Percentiles rank a stretch among this genome's conserved stretches.
These are phyloP conservation scores for Mercurialis annua DNA, from an alignment of 345 rosid genomes.

Conservation along the genomic window DNA sequence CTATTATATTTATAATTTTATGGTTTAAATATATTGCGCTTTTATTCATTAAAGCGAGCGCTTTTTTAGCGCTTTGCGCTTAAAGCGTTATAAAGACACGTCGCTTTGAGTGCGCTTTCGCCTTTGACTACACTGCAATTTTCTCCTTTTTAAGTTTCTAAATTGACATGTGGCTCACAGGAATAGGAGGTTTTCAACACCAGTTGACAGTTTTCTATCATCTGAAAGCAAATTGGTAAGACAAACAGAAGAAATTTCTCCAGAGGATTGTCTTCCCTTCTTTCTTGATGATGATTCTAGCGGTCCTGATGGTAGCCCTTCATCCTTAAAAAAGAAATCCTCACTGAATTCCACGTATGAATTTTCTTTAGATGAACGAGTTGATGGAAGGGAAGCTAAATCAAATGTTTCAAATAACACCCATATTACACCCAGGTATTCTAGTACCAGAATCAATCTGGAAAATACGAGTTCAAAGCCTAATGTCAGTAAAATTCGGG, in stretches of 20 bases:
- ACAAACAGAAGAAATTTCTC: slow-evolving; percentile 59
- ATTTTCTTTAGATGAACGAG: slow-evolving; percentile 41
- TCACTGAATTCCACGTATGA: slow-evolving; percentile 49
- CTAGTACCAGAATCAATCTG: slow-evolving; percentile 32
- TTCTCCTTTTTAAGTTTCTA: too few relatives aligned
- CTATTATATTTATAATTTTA: too few relatives aligned
- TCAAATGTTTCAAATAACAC: slow-evolving; percentile 36
- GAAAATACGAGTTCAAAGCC: slow-evolving; percentile 42
- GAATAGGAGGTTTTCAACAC: slow-evolving; percentile 39
- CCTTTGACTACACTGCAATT: too few relatives aligned
- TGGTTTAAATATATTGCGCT: too few relatives aligned
- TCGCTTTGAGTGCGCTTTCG: too few relatives aligned
- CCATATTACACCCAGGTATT: slow-evolving; percentile 41
- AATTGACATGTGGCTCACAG: slow-evolving; percentile 39
- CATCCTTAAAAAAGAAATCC: slow-evolving; percentile 43
- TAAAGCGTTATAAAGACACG: too few relatives aligned
- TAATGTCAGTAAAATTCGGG: slow-evolving; percentile 34
- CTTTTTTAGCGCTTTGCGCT: too few relatives aligned
- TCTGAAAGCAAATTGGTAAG: slow-evolving; percentile 47
- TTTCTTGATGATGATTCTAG: slow-evolving; percentile 76
- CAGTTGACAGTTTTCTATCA: slow-evolving; percentile 43
- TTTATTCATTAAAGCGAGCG: too few relatives aligned
- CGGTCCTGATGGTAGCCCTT: slow-evolving; percentile 77
- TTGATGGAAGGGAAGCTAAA: slow-evolving; percentile 43
- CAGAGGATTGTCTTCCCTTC: slow-evolving; percentile 84